Evolutionary conservation across 257 asterid species (phyloP).

Genomic region (Solanum infundibuliforme): DNA sequence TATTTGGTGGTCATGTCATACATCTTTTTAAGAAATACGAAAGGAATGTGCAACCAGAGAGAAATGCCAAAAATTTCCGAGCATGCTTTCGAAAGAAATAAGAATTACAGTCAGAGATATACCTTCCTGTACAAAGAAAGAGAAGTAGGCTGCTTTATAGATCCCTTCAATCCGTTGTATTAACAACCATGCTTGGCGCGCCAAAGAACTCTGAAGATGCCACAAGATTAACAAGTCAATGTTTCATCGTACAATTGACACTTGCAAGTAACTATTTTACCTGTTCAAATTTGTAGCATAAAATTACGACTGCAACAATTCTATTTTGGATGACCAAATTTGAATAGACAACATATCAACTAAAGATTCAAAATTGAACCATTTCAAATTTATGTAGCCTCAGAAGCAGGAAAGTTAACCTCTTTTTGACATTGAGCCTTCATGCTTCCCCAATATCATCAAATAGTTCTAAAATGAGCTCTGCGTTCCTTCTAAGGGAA

Average conservation of each 20-base stretch:
- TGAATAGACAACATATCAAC: background rate
- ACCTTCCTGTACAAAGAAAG: slow-evolving; percentile 90
- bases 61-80: background rate
- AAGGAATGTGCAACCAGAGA: background rate
- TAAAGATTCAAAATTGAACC: background rate
- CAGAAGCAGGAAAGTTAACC: background rate
- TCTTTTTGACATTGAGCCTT: background rate
- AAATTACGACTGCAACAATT: background rate
- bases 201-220: slow-evolving; percentile 58
- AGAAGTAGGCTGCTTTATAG: slow-evolving; percentile 80
- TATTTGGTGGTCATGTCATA: background rate
- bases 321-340: background rate
- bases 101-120: background rate
- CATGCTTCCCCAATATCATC: background rate
- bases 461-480: background rate
- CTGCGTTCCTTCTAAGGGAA: background rate
- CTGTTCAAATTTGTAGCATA: background rate
- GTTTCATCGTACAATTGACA: background rate
- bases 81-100: background rate
- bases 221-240: background rate
- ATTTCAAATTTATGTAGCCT: background rate
- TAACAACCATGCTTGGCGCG: slow-evolving; percentile 70
- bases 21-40: background rate
- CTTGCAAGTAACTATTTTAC: background rate
- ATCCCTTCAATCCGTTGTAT: slow-evolving; percentile 70